Base-by-base conservation (phyloP, 2,329 filamentous ascomycete species). In the Fusarium pseudonygamai region DNA sequence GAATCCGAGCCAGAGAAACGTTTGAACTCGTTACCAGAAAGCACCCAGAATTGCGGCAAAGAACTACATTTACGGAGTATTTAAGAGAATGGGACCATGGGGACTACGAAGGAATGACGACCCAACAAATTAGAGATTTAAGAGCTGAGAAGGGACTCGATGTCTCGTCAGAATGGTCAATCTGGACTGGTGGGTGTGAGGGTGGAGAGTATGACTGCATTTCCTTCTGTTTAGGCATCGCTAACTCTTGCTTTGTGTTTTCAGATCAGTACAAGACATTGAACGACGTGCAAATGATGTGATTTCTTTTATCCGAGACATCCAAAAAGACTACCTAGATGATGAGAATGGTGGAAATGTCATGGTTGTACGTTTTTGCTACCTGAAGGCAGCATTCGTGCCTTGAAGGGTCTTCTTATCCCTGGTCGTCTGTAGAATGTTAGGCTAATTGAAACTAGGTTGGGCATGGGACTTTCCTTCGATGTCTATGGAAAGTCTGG, bases 371-470 rank as follows among this genome's bases (percentile, higher is more conserved):
- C 16, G 47, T 52, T 26, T 9, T 36, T 24, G 11, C 12, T 20
- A 26, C 47, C 22, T 18, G 2, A 10, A 14, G 16, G 4, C 30
- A 9, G 9, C 11, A 8, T n/a, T 18, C 46, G 28, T 7, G 11
- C 9, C 22, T 32, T 8, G 6, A 16, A n/a, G 14, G 24, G 46
- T 32, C 22, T 32, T 1, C 12, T 14, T 32, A 11, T 49, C 46
- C 28, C 7, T n/a, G 22, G 7, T 16, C 5, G 1, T 18, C 15
- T 13, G 5, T n/a, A 5, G 4, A 7, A 2, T 4, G 13, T 3
- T 18, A 13, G 7, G 15, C 22, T 49, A 18, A 47, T 10, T 3
- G 4, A 5, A 32, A 11, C 15, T n/a, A 52, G 47, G 15, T 52
- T 11, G 47, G 22, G 9, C 47, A 52, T 34, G 47, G 30, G 5